Conservation (phyloP, 2,329 filamentous ascomycete species). For the Ascochyta koolunga region DNA sequence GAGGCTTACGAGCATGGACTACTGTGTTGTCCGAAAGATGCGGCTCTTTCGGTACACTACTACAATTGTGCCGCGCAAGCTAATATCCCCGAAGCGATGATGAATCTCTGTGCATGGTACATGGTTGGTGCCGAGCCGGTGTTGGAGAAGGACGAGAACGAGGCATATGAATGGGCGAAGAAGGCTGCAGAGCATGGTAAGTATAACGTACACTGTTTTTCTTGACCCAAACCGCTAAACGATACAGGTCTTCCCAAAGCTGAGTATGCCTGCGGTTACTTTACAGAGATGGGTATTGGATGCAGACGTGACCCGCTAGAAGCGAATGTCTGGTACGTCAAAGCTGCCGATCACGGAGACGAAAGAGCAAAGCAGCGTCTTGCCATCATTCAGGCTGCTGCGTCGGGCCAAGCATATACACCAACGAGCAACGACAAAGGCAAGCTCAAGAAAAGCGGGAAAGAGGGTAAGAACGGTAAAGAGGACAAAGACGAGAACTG, state of each 20-base stretch:
- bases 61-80: slow-evolving; percentile 91
- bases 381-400: slow-evolving; percentile 83
- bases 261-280: slow-evolving; percentile 95
- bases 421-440: slow-evolving; percentile 27
- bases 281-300: slow-evolving; percentile 98
- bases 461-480: slow-evolving; percentile 16
- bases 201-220: slow-evolving; percentile 32
- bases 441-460: slow-evolving; percentile 41
- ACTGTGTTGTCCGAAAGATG: slow-evolving; percentile 85
- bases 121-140: slow-evolving; percentile 92
- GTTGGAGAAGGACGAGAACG: slow-evolving; percentile 91
- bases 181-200: slow-evolving; percentile 84
- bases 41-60: slow-evolving; percentile 93
- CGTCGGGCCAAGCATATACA: slow-evolving; percentile 58
- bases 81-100: slow-evolving; percentile 88
- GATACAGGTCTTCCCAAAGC: slow-evolving; percentile 68
- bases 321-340: slow-evolving; percentile 98
- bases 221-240: slow-evolving; percentile 17
- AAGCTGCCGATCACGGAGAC: slow-evolving; percentile 89
- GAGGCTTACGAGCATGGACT: slow-evolving; percentile 95
- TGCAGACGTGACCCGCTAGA: slow-evolving; percentile 93
- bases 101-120: slow-evolving; percentile 98
- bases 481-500: slow-evolving; percentile 48
- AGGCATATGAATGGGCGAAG: slow-evolving; percentile 95
- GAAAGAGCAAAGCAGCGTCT: slow-evolving; percentile 87